These are phyloP conservation scores for grape (Vitis vinifera) DNA, from an alignment of 164 flowering plant species.

Conservation along the genomic window DNA sequence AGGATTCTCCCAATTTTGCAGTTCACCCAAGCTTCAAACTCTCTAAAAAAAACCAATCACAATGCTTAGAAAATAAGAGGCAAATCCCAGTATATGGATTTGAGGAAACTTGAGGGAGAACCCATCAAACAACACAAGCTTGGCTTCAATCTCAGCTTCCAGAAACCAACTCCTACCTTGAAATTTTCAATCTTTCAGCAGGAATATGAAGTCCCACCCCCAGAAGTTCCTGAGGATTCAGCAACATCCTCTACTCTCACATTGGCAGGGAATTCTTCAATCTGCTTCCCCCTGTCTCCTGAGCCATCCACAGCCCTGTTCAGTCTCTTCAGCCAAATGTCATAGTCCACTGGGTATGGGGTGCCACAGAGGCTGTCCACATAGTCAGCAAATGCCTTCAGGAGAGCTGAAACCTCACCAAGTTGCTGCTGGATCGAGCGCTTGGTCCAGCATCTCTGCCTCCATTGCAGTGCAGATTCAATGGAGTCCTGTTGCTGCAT, in stretches of 20 bases:
- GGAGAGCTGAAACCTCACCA: slow-evolving; percentile 74
- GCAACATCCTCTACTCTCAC: slow-evolving; percentile 49
- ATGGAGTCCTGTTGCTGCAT: slow-evolving; percentile 73
- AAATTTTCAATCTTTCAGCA: slow-evolving; percentile 4
- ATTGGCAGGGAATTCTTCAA: slow-evolving; percentile 32
- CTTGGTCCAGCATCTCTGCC: slow-evolving; percentile 72
- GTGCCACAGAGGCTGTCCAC: slow-evolving; percentile 89
- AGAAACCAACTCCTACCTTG: too few species aligned
- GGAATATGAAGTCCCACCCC: slow-evolving; percentile 22
- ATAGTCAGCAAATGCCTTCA: slow-evolving; percentile 87
- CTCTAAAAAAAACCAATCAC: too few species aligned
- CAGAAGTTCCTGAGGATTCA: slow-evolving; percentile 57
- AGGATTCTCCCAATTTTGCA: too few species aligned
- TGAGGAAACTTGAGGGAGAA: too few species aligned
- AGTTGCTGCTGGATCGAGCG: slow-evolving; percentile 72
- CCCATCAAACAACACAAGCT: too few species aligned
- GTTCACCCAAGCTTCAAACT: too few species aligned
- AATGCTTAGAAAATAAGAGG: too few species aligned
- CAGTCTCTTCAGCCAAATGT: slow-evolving; percentile 73
- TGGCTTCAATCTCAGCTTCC: too few species aligned
- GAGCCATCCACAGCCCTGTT: slow-evolving; percentile 51
- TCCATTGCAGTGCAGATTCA: slow-evolving; percentile 81
- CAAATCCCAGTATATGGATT: too few species aligned
- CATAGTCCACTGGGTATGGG: slow-evolving; percentile 77
- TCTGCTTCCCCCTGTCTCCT: slow-evolving; percentile 46